Evolutionary conservation across 2,329 filamentous ascomycete genomes (phyloP).

Genomic region (Colletotrichum sp.): DNA sequence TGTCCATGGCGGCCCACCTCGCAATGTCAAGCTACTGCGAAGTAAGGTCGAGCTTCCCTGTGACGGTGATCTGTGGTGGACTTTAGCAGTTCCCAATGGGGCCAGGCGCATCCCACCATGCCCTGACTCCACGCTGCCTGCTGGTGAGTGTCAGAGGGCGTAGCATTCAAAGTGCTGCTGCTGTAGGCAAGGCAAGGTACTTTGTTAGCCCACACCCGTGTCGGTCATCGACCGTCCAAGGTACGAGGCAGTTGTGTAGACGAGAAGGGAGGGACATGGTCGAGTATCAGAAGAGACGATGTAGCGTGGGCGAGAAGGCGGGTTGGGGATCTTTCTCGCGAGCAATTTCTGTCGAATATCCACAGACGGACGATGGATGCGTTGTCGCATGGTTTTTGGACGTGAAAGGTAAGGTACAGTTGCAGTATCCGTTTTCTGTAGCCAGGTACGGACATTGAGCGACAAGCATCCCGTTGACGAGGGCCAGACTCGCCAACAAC

Average conservation of each 20-base stretch:
- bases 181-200: constrained; percentile 10
- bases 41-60: constrained; percentile 10
- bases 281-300: background rate
- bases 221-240: background rate
- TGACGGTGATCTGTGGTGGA: constrained; percentile 12
- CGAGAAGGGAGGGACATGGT: background rate
- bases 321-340: background rate
- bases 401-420: background rate
- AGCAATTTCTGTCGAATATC: background rate
- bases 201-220: constrained; percentile 4
- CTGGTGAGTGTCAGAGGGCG: constrained; percentile 2
- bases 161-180: background rate
- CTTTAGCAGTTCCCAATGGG: constrained; percentile 17
- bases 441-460: background rate
- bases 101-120: constrained; percentile 14
- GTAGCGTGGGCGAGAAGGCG: background rate
- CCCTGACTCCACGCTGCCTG: background rate
- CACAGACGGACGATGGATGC: background rate
- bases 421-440: background rate
- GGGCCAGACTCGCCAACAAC: background rate
- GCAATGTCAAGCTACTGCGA: background rate
- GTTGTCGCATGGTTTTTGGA: background rate
- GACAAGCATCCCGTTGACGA: background rate
- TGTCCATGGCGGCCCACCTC: background rate
- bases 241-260: background rate